phyloP scores from a whole-genome alignment of 192 early-diverging fungal species.

The Backusella circina region DNA sequence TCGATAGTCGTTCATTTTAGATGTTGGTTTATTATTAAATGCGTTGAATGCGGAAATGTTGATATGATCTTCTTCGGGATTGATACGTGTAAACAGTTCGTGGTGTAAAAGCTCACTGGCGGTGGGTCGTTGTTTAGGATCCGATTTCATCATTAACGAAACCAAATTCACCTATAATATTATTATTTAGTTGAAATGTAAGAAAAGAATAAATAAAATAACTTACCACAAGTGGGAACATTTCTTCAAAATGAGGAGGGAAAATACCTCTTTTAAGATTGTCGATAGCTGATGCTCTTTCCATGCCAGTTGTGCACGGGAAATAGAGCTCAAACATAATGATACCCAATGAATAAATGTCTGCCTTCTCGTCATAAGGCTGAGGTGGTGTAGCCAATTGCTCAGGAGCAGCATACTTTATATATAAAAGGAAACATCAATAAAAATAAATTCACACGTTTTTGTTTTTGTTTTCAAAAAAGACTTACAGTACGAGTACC shows the following conservation, averaged over 20 bases:
- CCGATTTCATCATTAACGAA: conserved; percentile 70
- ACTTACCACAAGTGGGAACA: conserved; percentile 63
- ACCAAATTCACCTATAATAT: conserved; percentile 66
- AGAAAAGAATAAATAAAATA: background rate
- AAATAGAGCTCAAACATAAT: conserved; percentile 94
- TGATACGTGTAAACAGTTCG: conserved; percentile 48
- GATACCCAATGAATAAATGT: conserved; percentile 95
- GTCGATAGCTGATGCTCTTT: conserved; percentile 67
- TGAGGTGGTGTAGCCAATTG: conserved; percentile 52
- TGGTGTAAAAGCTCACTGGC: conserved; percentile 67
- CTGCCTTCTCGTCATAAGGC: conserved; percentile 70
- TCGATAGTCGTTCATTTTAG: background rate
- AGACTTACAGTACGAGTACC: conserved; percentile 19
- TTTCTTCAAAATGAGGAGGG: conserved; percentile 61
- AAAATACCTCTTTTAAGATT: conserved; percentile 61
- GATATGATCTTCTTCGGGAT: conserved; percentile 1
- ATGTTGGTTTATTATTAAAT: background rate
- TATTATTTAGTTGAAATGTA: background rate
- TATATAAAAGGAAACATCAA: background rate
- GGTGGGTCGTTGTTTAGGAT: conserved; percentile 65
- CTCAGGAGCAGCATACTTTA: conserved; percentile 76
- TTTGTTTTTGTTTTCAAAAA: background rate
- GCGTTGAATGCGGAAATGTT: background rate
- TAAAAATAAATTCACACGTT: background rate
- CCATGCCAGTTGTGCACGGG: conserved; percentile 86